Conservation (phyloP, 1,284 basidiomycete genomes). For the Austropuccinia psidii region DNA sequence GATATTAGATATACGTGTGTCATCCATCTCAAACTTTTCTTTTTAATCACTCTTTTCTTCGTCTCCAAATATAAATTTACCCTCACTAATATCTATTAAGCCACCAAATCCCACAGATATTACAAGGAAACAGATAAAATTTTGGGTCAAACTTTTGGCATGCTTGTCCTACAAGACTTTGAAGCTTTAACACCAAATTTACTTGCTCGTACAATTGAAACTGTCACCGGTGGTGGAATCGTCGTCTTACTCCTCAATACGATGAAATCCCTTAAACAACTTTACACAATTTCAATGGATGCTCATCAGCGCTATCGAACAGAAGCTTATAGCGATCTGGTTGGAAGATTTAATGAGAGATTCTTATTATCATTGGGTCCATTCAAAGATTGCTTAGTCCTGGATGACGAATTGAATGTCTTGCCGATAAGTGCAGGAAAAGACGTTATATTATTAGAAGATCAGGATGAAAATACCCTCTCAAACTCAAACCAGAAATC, state of each 20-base stretch:
- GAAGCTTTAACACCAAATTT: constrained; percentile 97
- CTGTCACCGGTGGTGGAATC: constrained; percentile 92
- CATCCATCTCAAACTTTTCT: background rate
- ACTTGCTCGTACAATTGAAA: constrained; percentile 93
- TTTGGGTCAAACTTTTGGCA: constrained; percentile 94
- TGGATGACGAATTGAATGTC: constrained; percentile 97
- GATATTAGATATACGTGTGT: constrained; percentile 73
- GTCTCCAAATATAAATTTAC: background rate
- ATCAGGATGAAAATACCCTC: constrained; percentile 12
- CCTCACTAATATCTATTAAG: background rate
- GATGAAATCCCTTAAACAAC: constrained; percentile 84
- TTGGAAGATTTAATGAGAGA: constrained; percentile 95
- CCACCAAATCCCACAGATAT: constrained; percentile 51
- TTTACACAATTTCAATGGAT: constrained; percentile 97
- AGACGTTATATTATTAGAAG: constrained; percentile 67
- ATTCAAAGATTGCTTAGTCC: constrained; percentile 79
- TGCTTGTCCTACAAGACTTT: constrained; percentile 96
- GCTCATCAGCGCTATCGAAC: constrained; percentile 80
- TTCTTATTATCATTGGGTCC: constrained; percentile 91
- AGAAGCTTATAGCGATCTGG: constrained; percentile 65
- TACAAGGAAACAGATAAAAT: constrained; percentile 95
- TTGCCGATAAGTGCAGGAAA: constrained; percentile 93
- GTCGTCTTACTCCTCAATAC: constrained; percentile 87
- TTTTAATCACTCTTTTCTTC: background rate
- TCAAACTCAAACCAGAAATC: constrained; percentile 54